Conservation (phyloP, 495 filamentous ascomycete species). For the Daldinia vernicosa region DNA sequence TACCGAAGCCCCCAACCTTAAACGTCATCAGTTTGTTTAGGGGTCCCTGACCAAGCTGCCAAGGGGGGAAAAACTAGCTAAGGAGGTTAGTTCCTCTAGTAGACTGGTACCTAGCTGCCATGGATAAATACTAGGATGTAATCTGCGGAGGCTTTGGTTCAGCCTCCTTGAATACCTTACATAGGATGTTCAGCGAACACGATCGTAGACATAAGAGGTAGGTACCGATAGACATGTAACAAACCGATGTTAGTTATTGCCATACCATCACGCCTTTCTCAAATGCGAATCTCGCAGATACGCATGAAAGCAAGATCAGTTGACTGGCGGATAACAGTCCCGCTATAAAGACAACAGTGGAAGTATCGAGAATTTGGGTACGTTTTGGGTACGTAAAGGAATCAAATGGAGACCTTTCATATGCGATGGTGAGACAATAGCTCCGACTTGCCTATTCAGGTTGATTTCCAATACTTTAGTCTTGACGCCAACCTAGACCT, state of each 20-base stretch:
- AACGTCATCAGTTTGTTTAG: conserved; percentile 32
- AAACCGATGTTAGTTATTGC: conserved; percentile 1
- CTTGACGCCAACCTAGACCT: conserved; percentile 22
- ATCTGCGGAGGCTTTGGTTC: conserved; percentile 36
- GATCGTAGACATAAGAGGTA: not conserved
- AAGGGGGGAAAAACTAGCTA: conserved; percentile 16
- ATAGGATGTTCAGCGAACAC: conserved; percentile 7
- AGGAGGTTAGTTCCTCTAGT: conserved; percentile 19
- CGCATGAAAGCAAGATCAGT: conserved; percentile 8
- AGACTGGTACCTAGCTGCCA: conserved; percentile 20
- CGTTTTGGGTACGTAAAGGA: conserved; percentile 9
- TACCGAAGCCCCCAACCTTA: conserved; percentile 18
- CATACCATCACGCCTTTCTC: conserved; percentile 4
- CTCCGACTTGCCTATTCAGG: conserved; percentile 42
- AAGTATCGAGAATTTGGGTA: conserved; percentile 7
- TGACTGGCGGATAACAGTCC: conserved; percentile 9
- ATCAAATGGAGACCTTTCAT: conserved; percentile 6
- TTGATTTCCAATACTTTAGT: conserved; percentile 31
- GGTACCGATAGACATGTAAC: not conserved
- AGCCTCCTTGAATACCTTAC: conserved; percentile 30
- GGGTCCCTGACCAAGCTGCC: conserved; percentile 24
- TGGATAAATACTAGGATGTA: conserved; percentile 29
- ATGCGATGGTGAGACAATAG: conserved; percentile 31
- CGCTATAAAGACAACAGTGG: conserved; percentile 6
- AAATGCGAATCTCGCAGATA: conserved; percentile 9